Evolutionary conservation across 305 asterid genomes (phyloP), one percentile per base, ranked within the genome.

Genomic region (Fraxinus greggii): DNA sequence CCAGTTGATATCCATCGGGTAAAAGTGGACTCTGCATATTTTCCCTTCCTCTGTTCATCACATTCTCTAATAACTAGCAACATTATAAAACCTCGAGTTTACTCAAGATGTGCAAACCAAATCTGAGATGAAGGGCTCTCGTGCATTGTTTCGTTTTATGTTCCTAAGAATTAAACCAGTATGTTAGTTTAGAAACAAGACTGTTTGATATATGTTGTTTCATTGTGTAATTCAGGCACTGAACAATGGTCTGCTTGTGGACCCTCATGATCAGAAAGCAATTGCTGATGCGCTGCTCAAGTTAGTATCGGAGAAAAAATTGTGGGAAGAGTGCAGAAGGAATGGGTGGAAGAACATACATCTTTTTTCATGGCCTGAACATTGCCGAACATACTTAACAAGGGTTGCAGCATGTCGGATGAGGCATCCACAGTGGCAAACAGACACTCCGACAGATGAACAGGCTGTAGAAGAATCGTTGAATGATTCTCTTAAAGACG

Each of bases 1-100:
- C 99, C 99, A 0, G 98, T 95, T 74, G 99, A 95, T 87, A 95
- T 95, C 76, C 95, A 90, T 86, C 90, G 91, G 97, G 98, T 95
- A 92, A 84, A 42, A 38, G 5, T 33, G 3, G n/a, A 23, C 72
- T 15, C 23, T 32, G 12, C 73, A 65, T 26, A 28, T 28, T 65
- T 65, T 26, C 35, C 73, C 35, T 26, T 24, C 31, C n/a, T 26
- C 35, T 4, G 31, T 24, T 19, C 73, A 24, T 12, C 36, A 4
- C 36, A 26, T 65, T 24, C 19, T 65, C 73, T 65, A 26, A 65
- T 26, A 65, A 24, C 31, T 26, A 65, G 73, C 31, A 28, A 65
- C 31, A 3, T 13, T 65, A 65, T 65, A 9, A 26, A 28, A 28
- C 5, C 73, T 65, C 9, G 1, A 23, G 73, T 65, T 65, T 12